Conservation (phyloP, 2,329 filamentous ascomycete species). For the Didymella exigua region DNA sequence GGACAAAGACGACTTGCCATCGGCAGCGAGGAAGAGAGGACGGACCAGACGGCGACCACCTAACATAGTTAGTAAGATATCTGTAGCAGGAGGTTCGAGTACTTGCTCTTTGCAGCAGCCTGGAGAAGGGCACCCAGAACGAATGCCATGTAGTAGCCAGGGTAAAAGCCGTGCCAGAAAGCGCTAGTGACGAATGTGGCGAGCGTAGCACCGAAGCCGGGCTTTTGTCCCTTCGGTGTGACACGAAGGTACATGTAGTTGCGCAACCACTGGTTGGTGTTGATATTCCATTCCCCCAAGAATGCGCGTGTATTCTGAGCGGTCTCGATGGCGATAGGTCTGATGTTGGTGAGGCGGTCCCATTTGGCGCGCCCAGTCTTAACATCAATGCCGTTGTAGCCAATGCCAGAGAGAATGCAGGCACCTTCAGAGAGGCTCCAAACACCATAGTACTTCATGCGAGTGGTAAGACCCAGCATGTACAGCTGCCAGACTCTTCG, state of each 20-base stretch:
- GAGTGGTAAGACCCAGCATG: slow-evolving; percentile 79
- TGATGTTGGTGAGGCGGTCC: slow-evolving; percentile 89
- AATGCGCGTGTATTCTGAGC: slow-evolving; percentile 95
- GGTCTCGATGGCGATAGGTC: slow-evolving; percentile 81
- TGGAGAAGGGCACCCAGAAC: slow-evolving; percentile 89
- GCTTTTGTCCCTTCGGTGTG: slow-evolving; percentile 93
- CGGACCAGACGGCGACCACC: slow-evolving; percentile 88
- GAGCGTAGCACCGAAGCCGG: slow-evolving; percentile 91
- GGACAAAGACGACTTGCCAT: slow-evolving; percentile 61
- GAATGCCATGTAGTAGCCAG: slow-evolving; percentile 93
- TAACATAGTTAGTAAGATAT: slow-evolving; percentile 46
- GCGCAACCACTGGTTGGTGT: slow-evolving; percentile 94
- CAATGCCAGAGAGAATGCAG: slow-evolving; percentile 90
- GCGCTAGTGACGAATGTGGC: slow-evolving; percentile 94
- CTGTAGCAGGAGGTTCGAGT: too few species aligned
- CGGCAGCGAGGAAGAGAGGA: slow-evolving; percentile 86
- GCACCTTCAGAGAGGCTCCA: slow-evolving; percentile 93
- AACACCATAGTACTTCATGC: slow-evolving; percentile 95
- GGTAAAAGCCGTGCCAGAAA: slow-evolving; percentile 98
- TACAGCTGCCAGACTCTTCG: slow-evolving; percentile 80
- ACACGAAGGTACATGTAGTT: slow-evolving; percentile 97
- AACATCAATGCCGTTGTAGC: slow-evolving; percentile 90
- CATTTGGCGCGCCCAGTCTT: slow-evolving; percentile 84
- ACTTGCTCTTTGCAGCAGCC: slow-evolving; percentile 89
- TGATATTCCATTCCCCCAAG: slow-evolving; percentile 95